Conservation (phyloP, 352 stramenopile species). For the Globisporangium echinulatum region DNA sequence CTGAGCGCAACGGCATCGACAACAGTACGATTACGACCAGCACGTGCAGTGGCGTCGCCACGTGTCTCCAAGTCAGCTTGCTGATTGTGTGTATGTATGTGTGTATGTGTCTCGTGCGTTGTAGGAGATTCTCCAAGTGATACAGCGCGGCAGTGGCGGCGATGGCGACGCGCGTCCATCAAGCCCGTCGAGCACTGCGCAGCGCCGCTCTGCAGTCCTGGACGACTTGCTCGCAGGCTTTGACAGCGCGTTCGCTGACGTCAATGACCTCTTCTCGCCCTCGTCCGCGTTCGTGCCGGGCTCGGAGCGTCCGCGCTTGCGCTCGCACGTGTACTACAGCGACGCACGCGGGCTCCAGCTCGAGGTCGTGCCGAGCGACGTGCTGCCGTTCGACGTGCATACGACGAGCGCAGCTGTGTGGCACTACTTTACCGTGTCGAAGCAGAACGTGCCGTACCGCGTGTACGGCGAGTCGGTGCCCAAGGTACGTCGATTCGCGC, state of each 20-base stretch:
- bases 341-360: conserved; percentile 21
- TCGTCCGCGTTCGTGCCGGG: not conserved
- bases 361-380: conserved; percentile 20
- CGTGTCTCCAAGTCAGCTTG: conserved; percentile 4
- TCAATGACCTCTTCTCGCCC: conserved; percentile 19
- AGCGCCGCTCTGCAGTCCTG: conserved; percentile 16
- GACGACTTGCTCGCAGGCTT: conserved; percentile 25
- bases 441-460: conserved; percentile 17
- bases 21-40: conserved; percentile 10
- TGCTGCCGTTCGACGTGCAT: conserved; percentile 21
- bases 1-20: conserved; percentile 13
- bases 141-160: not conserved
- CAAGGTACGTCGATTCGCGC: not conserved
- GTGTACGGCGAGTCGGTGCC: conserved; percentile 24
- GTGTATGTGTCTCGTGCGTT: not conserved
- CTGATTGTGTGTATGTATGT: not conserved
- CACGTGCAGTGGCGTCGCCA: too few relatives aligned
- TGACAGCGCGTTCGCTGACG: conserved; percentile 22
- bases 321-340: not conserved
- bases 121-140: too few relatives aligned
- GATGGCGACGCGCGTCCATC: too few relatives aligned
- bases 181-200: not conserved
- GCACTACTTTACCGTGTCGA: conserved; percentile 22
- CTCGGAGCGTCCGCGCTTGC: not conserved
- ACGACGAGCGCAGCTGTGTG: conserved; percentile 23